A percentile compares a stretch with the other conserved stretches of the same genome.
Evolutionary conservation across 1,284 basidiomycete species (phyloP).

Genomic region (Neotropicomus parvogracilis): DNA sequence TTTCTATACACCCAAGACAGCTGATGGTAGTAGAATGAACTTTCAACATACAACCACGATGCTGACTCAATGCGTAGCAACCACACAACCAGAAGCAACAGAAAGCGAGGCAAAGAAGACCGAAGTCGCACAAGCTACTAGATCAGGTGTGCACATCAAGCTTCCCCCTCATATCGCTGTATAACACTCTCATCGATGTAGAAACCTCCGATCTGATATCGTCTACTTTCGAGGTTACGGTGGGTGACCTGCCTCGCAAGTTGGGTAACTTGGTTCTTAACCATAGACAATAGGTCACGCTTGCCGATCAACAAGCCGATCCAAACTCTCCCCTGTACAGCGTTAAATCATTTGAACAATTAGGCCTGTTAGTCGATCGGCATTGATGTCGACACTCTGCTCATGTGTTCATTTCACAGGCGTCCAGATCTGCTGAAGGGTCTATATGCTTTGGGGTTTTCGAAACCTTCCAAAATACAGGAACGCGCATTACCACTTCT

Average conservation of each 20-base stretch:
- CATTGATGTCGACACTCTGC: conserved; percentile 10
- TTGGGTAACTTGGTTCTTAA: conserved; percentile 8
- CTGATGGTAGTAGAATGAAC: conserved; percentile 22
- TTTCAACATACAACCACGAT: not conserved
- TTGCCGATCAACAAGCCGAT: conserved; percentile 96
- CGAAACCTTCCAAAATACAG: conserved; percentile 98
- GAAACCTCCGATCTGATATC: conserved; percentile 56
- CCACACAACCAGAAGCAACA: conserved; percentile 24
- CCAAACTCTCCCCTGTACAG: conserved; percentile 95
- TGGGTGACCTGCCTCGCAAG: conserved; percentile 35
- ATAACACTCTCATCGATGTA: conserved; percentile 6
- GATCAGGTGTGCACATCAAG: conserved; percentile 22
- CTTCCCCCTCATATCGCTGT: not conserved
- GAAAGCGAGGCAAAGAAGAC: conserved; percentile 24
- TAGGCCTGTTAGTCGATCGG: conserved; percentile 73
- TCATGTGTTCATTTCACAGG: conserved; percentile 41
- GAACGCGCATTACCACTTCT: conserved; percentile 94
- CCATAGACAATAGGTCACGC: conserved; percentile 69
- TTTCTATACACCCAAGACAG: conserved; percentile 53
- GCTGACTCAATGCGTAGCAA: conserved; percentile 18
- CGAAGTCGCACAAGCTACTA: conserved; percentile 22
- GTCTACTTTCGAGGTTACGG: conserved; percentile 72
- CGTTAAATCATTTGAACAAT: conserved; percentile 91
- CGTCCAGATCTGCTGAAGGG: conserved; percentile 91
- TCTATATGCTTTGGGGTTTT: conserved; percentile 95